Conservation (phyloP, 495 filamentous ascomycete genomes). For the Penicillium desertorum region DNA sequence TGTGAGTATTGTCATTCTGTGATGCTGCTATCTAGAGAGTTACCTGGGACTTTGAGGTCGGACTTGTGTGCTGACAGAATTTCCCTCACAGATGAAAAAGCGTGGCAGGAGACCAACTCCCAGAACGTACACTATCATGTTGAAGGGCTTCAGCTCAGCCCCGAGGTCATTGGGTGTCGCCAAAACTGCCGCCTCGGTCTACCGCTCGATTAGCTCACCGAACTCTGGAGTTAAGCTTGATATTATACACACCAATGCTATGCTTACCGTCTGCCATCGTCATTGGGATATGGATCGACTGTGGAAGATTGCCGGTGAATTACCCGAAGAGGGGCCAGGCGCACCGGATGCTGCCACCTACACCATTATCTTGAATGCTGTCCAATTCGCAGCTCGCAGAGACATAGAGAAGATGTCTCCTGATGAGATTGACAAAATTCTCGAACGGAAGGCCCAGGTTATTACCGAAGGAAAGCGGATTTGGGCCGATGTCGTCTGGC, state of each 20-base stretch:
- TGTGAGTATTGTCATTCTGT: slow-evolving; percentile 42
- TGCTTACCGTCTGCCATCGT: slow-evolving; percentile 73
- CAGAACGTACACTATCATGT: slow-evolving; percentile 77
- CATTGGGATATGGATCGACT: slow-evolving; percentile 70
- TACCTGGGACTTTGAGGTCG: neutral
- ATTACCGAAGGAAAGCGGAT: slow-evolving; percentile 62
- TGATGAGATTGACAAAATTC: slow-evolving; percentile 37
- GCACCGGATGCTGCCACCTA: slow-evolving; percentile 71
- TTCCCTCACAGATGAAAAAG: slow-evolving; percentile 81
- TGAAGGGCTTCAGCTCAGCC: slow-evolving; percentile 66
- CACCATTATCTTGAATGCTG: slow-evolving; percentile 74
- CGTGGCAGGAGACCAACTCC: slow-evolving; percentile 69
- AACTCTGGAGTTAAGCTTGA: slow-evolving; percentile 61
- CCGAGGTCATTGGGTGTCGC: slow-evolving; percentile 51
- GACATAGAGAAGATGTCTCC: slow-evolving; percentile 29
- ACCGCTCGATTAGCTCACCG: slow-evolving; percentile 63
- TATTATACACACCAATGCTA: slow-evolving; percentile 81
- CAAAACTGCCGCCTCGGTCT: slow-evolving; percentile 63
- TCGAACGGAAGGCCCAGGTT: slow-evolving; percentile 33
- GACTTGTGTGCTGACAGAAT: slow-evolving; percentile 14
- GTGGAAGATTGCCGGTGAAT: slow-evolving; percentile 64
- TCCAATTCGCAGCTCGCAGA: slow-evolving; percentile 43
- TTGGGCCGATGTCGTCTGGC: slow-evolving; percentile 74
- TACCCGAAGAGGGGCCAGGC: slow-evolving; percentile 59
- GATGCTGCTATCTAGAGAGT: neutral